These are phyloP conservation scores for Rutstroemia sp. DNA, from an alignment of 2,329 filamentous ascomycete species.

Conservation along the genomic window DNA sequence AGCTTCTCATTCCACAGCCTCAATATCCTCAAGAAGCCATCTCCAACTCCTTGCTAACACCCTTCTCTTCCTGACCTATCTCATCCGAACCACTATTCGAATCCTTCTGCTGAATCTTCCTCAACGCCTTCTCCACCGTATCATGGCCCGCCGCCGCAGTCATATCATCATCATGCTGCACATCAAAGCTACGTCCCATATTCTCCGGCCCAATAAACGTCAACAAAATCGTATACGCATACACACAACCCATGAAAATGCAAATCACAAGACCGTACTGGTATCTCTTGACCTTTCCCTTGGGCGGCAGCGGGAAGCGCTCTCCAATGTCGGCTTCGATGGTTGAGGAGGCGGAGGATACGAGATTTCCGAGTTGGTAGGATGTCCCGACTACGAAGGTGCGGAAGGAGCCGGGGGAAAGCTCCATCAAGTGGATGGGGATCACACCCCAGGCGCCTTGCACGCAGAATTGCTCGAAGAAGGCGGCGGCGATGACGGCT, in stretches of 20 bases:
- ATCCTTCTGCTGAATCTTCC: slow-evolving; percentile 14
- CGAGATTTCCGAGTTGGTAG: slow-evolving; percentile 71
- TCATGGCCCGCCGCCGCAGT: slow-evolving; percentile 4
- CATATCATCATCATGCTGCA: slow-evolving; percentile 9
- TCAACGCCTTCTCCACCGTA: slow-evolving; percentile 17
- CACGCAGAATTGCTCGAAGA: slow-evolving; percentile 76
- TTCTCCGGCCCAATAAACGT: slow-evolving; percentile 8
- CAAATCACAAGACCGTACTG: slow-evolving; percentile 79
- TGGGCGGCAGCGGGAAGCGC: slow-evolving; percentile 61
- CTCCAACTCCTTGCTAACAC: neutral
- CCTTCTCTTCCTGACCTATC: neutral
- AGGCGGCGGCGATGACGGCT: slow-evolving; percentile 68
- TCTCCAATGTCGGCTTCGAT: slow-evolving; percentile 72
- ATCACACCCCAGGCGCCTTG: slow-evolving; percentile 72
- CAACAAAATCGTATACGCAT: slow-evolving; percentile 7
- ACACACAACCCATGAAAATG: slow-evolving; percentile 68
- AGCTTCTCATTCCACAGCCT: neutral
- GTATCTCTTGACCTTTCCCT: slow-evolving; percentile 46
- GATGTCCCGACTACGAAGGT: slow-evolving; percentile 64
- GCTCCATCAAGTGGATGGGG: slow-evolving; percentile 67
- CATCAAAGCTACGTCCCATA: slow-evolving; percentile 5
- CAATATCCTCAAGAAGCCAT: neutral
- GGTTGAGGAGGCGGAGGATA: slow-evolving; percentile 64
- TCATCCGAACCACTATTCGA: slow-evolving; percentile 2
- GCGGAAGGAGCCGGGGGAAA: slow-evolving; percentile 62